Evolutionary conservation across 2,329 filamentous ascomycete genomes (phyloP), one percentile per base, ranked within the genome.

Genomic region (Sclerotinia borealis): DNA sequence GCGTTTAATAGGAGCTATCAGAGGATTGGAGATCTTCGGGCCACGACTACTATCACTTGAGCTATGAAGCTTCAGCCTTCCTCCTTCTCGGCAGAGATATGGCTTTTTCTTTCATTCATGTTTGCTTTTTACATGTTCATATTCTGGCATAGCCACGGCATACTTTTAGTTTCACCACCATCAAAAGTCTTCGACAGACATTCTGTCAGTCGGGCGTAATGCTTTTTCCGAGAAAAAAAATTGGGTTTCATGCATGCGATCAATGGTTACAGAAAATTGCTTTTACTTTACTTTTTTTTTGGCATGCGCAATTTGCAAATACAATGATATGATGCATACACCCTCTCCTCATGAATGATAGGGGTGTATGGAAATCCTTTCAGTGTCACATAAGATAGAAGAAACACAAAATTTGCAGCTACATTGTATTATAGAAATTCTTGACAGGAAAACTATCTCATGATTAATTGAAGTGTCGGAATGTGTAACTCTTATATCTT

Each of bases 1-100:
- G 71, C 71, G 71, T 72, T 74, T 67, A 66, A 71, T 65, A 68
- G 68, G 71, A 68, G 68, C 68, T 69, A 63, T 67, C 65, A 67
- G 67, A 71, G 68, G 68, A 68, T 71, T 72, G 72, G 70, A 72
- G 71, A 73, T 71, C 64, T 71, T 59, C 67, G 64, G 59, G 34
- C 45, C 59, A 61, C 62, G 60, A 64, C 25, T 51, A 50, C 54
- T 51, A 50, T 43, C 15, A 50, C 45, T 41, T 43, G 47, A 36
- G 29, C 45, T 50, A 49, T 43, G 34, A 37, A 59, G 36, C 45
- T 37, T 48, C 55, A 39, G 37, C 45, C 37, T 61, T 45, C 37
- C 22, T 31, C n/a, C 47, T 47, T 45, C 22, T 63, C 36, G 29
- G 54, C 61, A 59, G 45, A 63, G 29, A 59, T 31, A 61, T 66